Percentiles rank a stretch among this genome's conserved stretches.
phyloP scores from a whole-genome alignment of 2,329 filamentous ascomycete species.

The Penicillium sp. region DNA sequence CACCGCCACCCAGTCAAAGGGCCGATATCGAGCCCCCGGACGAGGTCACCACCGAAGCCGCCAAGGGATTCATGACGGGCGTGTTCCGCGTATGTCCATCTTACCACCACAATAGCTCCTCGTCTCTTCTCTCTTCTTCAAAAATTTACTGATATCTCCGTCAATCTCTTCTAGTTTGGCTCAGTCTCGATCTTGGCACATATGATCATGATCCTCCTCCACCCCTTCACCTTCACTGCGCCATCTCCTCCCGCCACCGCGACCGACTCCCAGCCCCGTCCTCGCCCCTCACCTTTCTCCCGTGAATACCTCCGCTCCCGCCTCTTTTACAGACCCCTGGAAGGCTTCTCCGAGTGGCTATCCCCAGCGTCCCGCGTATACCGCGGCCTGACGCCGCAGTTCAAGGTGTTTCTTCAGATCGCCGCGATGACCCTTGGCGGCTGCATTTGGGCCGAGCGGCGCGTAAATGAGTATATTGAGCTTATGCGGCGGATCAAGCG shows the following conservation, averaged over 20 bases:
- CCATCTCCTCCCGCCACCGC: slow-evolving; percentile 29
- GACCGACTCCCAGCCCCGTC: slow-evolving; percentile 21
- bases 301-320: slow-evolving; percentile 33
- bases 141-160: neutral
- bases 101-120: neutral
- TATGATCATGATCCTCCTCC: slow-evolving; percentile 46
- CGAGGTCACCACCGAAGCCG: slow-evolving; percentile 44
- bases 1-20: slow-evolving; percentile 42
- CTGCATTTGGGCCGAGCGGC: slow-evolving; percentile 51
- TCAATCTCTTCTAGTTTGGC: slow-evolving; percentile 38
- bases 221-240: slow-evolving; percentile 43
- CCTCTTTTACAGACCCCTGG: slow-evolving; percentile 44
- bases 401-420: slow-evolving; percentile 53
- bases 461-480: slow-evolving; percentile 50
- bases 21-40: slow-evolving; percentile 45
- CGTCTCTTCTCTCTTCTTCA: neutral
- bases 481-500: slow-evolving; percentile 43
- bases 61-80: slow-evolving; percentile 46
- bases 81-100: slow-evolving; percentile 42
- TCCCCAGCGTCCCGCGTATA: slow-evolving; percentile 47
- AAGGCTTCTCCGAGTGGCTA: slow-evolving; percentile 52
- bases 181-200: slow-evolving; percentile 50
- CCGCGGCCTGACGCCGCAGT: slow-evolving; percentile 51
- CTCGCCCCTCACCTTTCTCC: slow-evolving; percentile 30
- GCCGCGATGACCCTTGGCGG: slow-evolving; percentile 51